Conservation (phyloP, 495 filamentous ascomycete species). For the Penicillium mononematosum region DNA sequence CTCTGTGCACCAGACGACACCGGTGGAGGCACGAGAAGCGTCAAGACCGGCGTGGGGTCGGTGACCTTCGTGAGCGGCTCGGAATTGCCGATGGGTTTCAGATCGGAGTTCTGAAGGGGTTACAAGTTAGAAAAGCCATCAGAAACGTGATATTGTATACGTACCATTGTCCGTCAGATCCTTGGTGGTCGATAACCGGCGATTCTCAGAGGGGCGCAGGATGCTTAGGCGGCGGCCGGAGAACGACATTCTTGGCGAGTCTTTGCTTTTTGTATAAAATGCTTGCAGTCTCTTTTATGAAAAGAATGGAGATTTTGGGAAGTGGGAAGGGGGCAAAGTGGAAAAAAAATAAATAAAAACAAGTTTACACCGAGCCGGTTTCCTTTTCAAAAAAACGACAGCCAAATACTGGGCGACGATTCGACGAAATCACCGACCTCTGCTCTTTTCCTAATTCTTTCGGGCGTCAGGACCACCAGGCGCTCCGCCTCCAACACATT, state of each 20-base stretch:
- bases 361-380: neutral
- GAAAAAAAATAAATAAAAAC: neutral
- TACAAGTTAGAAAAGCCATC: slow-evolving; percentile 6
- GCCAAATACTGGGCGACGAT: slow-evolving; percentile 21
- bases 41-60: slow-evolving; percentile 87
- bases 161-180: slow-evolving; percentile 44
- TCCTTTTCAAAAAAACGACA: neutral
- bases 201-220: slow-evolving; percentile 39
- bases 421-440: slow-evolving; percentile 28
- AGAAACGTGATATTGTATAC: slow-evolving; percentile 2
- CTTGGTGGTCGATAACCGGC: slow-evolving; percentile 41
- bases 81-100: slow-evolving; percentile 82
- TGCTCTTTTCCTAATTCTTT: neutral
- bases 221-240: slow-evolving; percentile 50
- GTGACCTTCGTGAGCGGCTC: slow-evolving; percentile 82
- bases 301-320: neutral
- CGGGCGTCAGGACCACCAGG: neutral
- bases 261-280: neutral
- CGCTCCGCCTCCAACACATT: neutral
- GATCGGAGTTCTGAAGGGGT: slow-evolving; percentile 60
- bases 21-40: slow-evolving; percentile 75
- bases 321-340: neutral
- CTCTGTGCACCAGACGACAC: slow-evolving; percentile 86
- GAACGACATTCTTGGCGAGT: slow-evolving; percentile 47
- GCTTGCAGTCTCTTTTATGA: neutral